phyloP scores from a whole-genome alignment of 139 green algal species.

The Pseudopediastrum boryanum region DNA sequence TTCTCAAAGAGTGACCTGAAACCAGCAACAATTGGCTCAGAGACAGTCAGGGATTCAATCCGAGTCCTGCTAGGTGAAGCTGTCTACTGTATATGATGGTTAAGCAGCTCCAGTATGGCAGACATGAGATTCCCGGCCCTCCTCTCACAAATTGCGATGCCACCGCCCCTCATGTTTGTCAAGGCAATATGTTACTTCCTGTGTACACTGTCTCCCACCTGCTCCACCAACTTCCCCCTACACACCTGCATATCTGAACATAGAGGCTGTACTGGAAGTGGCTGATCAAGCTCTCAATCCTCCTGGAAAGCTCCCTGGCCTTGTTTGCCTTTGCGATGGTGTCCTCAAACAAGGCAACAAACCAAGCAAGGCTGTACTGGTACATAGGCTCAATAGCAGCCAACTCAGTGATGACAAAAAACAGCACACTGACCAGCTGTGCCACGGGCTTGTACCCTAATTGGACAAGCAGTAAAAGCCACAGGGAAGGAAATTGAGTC shows the following conservation, averaged over 20 bases:
- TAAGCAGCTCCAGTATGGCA: no score
- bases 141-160: no score
- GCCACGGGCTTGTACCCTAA: constrained; percentile 75
- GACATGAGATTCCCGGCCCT: no score
- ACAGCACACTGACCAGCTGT: constrained; percentile 73
- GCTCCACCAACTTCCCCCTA: constrained; percentile 36
- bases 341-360: constrained; percentile 69
- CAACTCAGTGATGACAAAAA: constrained; percentile 85
- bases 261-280: constrained; percentile 79
- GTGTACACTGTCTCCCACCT: neutral
- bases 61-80: no score
- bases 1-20: constrained; percentile 90
- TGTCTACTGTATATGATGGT: no score
- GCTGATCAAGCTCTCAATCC: constrained; percentile 54
- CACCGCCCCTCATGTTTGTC: no score
- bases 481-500: no score
- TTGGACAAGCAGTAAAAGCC: no score
- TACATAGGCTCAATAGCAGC: constrained; percentile 89
- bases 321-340: constrained; percentile 56
- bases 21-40: no score
- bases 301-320: constrained; percentile 45
- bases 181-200: no score
- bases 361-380: constrained; percentile 71
- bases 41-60: no score
- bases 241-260: constrained; percentile 76